A percentile compares a stretch with the other conserved stretches of the same genome.
Conservation (phyloP, 495 filamentous ascomycete genomes). For the Filosporella fistucella region DNA sequence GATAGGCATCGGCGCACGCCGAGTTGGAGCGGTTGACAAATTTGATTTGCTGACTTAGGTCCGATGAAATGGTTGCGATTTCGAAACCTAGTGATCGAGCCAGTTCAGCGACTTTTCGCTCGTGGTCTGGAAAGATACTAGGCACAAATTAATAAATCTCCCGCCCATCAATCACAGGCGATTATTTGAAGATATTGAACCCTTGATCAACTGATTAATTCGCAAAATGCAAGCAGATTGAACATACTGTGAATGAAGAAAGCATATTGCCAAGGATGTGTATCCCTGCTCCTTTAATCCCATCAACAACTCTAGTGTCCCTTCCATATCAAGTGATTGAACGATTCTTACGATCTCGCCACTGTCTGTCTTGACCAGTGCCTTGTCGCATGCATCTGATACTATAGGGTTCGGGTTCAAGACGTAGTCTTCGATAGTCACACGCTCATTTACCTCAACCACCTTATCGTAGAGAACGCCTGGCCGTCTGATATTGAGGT, state of each 20-base stretch:
- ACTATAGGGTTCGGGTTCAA: too few species aligned
- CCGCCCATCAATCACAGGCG: too few species aligned
- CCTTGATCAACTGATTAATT: too few species aligned
- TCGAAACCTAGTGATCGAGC: slow-evolving; percentile 33
- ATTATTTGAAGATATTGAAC: too few species aligned
- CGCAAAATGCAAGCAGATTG: too few species aligned
- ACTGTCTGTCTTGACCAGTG: too few species aligned
- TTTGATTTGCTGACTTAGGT: slow-evolving; percentile 28
- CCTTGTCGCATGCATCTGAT: too few species aligned
- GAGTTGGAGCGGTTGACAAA: slow-evolving; percentile 25
- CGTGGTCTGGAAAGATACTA: slow-evolving; percentile 29
- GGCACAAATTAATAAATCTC: too few species aligned
- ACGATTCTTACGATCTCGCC: slow-evolving; percentile 17
- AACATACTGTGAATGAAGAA: slow-evolving; percentile 31
- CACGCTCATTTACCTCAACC: slow-evolving; percentile 24
- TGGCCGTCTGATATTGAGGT: slow-evolving; percentile 19
- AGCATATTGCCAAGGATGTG: slow-evolving; percentile 23
- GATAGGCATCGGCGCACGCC: slow-evolving; percentile 29
- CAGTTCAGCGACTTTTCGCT: slow-evolving; percentile 37
- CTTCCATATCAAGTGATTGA: slow-evolving; percentile 14
- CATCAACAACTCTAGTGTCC: too few species aligned
- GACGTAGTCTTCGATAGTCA: slow-evolving; percentile 26
- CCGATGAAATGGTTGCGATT: slow-evolving; percentile 15
- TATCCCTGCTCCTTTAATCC: slow-evolving; percentile 20
- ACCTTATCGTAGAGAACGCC: slow-evolving; percentile 20